Evolutionary conservation across 2,329 filamentous ascomycete genomes (phyloP), one percentile per base, ranked within the genome.

Genomic region (Xylaria sp.): DNA sequence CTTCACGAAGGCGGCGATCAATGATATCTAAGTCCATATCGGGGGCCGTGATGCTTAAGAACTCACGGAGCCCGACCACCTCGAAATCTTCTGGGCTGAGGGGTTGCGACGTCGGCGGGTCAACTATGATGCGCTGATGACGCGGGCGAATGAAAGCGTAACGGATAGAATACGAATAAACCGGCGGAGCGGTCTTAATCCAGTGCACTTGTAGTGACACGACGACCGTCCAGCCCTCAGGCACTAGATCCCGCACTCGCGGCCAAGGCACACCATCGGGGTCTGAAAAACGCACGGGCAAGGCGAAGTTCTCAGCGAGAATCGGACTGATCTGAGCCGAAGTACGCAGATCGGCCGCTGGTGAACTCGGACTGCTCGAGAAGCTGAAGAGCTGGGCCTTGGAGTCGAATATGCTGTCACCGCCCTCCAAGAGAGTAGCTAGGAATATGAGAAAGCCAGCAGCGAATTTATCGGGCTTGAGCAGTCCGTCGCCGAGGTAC

Each of bases 391-490:
- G 56, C 15, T 58, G 64, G 4, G 57, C 47, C 33, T 56, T 58
- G 4, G 44, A n/a, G n/a, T 69, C 38, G 31, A 58, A 63, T 4
- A 29, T 29, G 2, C 56, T 22, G n/a, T 57, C 31, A 0, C 36
- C 36, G 36, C 36, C 36, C 13, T 3, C 36, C 15, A 61, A 20
- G 42, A 70, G 59, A 5, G 58, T 65, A 2, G 53, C 45, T 38
- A 69, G 11, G n/a, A 50, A 70, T 13, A 63, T 31, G 13, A 69
- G 50, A 44, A 70, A 67, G 27, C 61, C 54, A n/a, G 66, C 17
- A 15, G 69, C 63, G 55, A 69, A 67, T 5, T 25, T 56, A 29
- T 70, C 61, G 3, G 69, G 69, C 57, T 63, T 63, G 20, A 69
- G 69, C 1, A 70, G 63, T 17, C 57, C 66, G 33, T 70, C 69